Base-by-base conservation (phyloP, 352 stramenopile genomes). In the Phytophthora boehmeriae region DNA sequence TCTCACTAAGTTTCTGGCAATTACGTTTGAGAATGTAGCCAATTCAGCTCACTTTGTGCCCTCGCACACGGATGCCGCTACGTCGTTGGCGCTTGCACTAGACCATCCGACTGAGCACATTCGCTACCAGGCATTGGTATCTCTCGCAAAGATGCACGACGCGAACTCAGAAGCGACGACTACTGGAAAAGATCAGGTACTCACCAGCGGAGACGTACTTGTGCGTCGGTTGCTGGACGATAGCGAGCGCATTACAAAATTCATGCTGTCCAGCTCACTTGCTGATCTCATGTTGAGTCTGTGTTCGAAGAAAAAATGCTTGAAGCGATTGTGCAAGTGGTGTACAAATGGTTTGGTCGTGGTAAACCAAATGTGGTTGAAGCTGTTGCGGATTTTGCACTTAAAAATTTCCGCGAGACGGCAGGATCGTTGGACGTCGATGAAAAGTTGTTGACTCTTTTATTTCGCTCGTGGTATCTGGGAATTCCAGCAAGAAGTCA, bases 41-140 rank as follows among this genome's bases (percentile, higher is more conserved):
- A 90, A 92, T 59, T 92, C 86, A 47, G 80, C 86, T 8, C 83
- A 91, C 54, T 94, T 92, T 63, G 57, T 94, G 48, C 81, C 83
- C 11, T 82, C 76, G 1, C 71, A 63, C 27, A 73, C 68, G 5
- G 75, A 89, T 45, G 80, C 80, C n/a, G 86, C 76, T 54, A 94
- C 83, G 25, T 93, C 86, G 6, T 55, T 96, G 6, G 75, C 86
- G 5, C 69, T 94, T 4, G 85, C 88, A 11, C 60, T 96, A 14
- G 88, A 96, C 55, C 86, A 94, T 50, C 78, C 84, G 42, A 92
- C 72, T 8, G 85, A 88, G 48, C 63, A 77, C 56, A 92, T 83
- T 27, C 85, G 88, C n/a, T 88, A 89, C 53, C 67, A 92, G 51
- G 86, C 88, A 8, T 65, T 96, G 45, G 63, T 83, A 58, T 75